Base-by-base conservation (phyloP, 805 yeast species). In the Pichia eremophila region DNA sequence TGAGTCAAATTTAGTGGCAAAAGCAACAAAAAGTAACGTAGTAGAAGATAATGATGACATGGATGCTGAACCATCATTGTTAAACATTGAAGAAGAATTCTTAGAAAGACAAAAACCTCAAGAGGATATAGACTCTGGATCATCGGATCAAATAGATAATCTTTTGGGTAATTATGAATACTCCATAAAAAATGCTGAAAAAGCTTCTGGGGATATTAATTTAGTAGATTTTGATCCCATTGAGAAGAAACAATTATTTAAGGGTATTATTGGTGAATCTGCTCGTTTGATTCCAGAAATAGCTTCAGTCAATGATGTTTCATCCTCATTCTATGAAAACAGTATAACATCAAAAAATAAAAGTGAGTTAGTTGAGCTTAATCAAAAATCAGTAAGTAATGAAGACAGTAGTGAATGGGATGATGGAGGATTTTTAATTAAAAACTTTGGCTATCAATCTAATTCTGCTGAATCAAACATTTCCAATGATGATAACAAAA, bases 371-470 rank as follows among this genome's bases (percentile, higher is more conserved):
- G 4, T 7, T 5, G 25, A 22, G 5, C 6, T 7, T 22, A 22
- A 22, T 22, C 25, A 22, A 22, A 22, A 22, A 5, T 22, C 25
- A 4, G 25, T 22, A 22, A 22, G 25, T 29, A 29, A 29, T 12
- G 32, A 29, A 12, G 11, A 29, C 17, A 35, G 25, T 17, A 55
- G 58, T 31, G 54, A 50, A 8, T 58, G 61, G 63, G 48, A 52
- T 0, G 64, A 55, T 19, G 61, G 57, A 6, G 49, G 55, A 25
- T 43, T 45, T 14, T 38, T 59, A 18, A 57, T 59, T 29, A 49
- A 57, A 34, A 46, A 51, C 22, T 59, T 46, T 47, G 63, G 62
- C 8, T 57, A 60, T 45, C 28, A 50, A 10, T 55, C 61, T 2
- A 53, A 57, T 7, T 42, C 43, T 27, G 12, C 3, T n/a, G 32